Percentiles rank a stretch among this genome's conserved stretches.
phyloP scores from a whole-genome alignment of 2,329 filamentous ascomycete genomes.

The Ceratocystiopsis minuta region DNA sequence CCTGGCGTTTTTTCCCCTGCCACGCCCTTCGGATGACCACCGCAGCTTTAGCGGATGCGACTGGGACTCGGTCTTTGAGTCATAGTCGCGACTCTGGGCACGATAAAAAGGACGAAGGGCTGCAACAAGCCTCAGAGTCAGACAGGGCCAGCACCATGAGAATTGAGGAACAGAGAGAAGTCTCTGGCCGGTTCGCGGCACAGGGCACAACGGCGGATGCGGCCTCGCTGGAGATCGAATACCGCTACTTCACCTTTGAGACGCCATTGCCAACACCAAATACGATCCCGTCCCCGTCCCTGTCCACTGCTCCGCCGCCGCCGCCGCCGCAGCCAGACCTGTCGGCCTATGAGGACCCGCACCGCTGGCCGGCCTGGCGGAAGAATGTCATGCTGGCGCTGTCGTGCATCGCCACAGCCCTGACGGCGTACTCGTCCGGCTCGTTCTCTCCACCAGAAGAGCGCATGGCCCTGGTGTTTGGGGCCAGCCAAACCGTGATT shows the following conservation, averaged over 20 bases:
- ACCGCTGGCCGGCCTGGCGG: constrained; percentile 49
- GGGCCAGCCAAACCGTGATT: constrained; percentile 48
- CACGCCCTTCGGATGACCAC: too few species aligned
- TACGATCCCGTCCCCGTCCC: constrained; percentile 4
- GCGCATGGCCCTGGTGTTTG: constrained; percentile 48
- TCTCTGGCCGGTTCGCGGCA: not conserved
- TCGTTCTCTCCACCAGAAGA: constrained; percentile 54
- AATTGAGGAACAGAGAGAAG: not conserved
- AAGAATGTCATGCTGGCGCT: constrained; percentile 57
- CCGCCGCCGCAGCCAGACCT: constrained; percentile 39
- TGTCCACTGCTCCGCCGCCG: constrained; percentile 14
- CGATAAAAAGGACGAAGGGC: not conserved
- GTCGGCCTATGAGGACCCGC: constrained; percentile 47
- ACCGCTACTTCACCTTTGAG: constrained; percentile 24
- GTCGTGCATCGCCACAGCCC: constrained; percentile 55
- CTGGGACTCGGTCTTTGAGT: too few species aligned
- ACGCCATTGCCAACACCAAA: constrained; percentile 18
- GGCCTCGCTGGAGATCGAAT: constrained; percentile 14
- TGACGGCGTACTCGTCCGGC: constrained; percentile 68
- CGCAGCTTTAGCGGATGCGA: too few species aligned
- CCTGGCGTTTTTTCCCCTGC: too few species aligned
- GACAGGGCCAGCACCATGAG: constrained; percentile 2
- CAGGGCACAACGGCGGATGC: not conserved
- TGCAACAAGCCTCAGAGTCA: not conserved
- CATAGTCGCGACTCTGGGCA: not conserved